Evolutionary conservation across 305 asterid genomes (phyloP), one percentile per base, ranked within the genome.

Genomic region (Euphrasia arctica): DNA sequence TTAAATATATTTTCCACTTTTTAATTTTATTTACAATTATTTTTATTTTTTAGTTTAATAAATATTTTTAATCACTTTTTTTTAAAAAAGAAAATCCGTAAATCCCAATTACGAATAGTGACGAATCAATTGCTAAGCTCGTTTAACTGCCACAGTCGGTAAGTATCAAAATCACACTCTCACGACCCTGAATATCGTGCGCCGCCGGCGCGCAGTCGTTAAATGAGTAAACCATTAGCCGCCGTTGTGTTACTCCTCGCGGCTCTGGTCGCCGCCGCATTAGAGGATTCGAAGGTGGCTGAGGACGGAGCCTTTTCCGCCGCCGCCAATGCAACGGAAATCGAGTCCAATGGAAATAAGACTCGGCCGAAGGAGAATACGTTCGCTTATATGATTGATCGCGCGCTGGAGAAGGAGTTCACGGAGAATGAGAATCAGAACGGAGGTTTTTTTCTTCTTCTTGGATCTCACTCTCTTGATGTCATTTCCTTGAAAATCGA

Each of bases 311-410:
- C 32, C 5, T 77, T 72, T 32, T 62, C 70, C 18, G 70, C 61
- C 45, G 49, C 36, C 36, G 70, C 55, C 51, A 77, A 68, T 75
- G 83, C 65, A 3, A 81, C 79, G 6, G 78, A 11, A 2, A 63
- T 47, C 50, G 76, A 72, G 63, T 71, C 77, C 64, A 9, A 50
- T 60, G 85, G 80, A 66, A 84, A 88, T 12, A 63, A 27, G 72
- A 74, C 83, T 52, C 70, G 61, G 61, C 70, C 74, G 42, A 89
- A 82, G 75, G 96, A 88, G 77, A 87, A 83, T 18, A 92, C 91
- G 4, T 86, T 92, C 49, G 97, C 99, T 59, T 95, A 83, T 68
- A 90, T 93, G 88, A 88, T 90, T 66, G 97, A 88, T 86, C 95
- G 92, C 60, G 99, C 99, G 34, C 83, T 93, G 15, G 90, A 86